Percentiles rank a stretch among this genome's conserved stretches.
These are phyloP conservation scores for Solanum hybrid DNA, from an alignment of 305 asterid genomes.

Conservation along the genomic window DNA sequence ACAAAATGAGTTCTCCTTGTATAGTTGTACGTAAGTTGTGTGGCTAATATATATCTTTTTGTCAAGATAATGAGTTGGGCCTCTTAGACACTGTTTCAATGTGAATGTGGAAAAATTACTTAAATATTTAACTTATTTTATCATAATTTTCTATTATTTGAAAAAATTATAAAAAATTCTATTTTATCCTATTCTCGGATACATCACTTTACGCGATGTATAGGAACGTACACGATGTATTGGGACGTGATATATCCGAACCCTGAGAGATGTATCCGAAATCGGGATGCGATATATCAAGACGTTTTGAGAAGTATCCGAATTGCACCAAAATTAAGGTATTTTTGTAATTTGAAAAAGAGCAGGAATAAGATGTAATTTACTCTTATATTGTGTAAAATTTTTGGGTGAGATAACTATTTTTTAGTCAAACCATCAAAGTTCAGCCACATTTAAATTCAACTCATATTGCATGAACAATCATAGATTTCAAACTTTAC, in stretches of 20 bases:
- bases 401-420: neutral
- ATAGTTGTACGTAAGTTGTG: neutral
- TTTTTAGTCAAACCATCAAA: neutral
- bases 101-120: too few relatives aligned
- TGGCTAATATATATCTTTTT: neutral
- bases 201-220: too few relatives aligned
- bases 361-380: too few relatives aligned
- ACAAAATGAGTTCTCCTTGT: neutral
- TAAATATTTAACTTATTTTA: too few relatives aligned
- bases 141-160: too few relatives aligned
- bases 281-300: rapidly evolving
- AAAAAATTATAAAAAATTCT: too few relatives aligned
- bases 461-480: neutral
- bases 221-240: too few relatives aligned
- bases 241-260: neutral
- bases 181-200: too few relatives aligned
- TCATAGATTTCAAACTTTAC: neutral
- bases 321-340: too few relatives aligned
- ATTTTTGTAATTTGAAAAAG: too few relatives aligned
- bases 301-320: neutral
- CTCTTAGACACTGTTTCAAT: neutral
- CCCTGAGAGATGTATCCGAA: too few relatives aligned
- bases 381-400: neutral
- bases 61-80: neutral
- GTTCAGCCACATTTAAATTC: neutral